phyloP scores from a whole-genome alignment of 2,329 filamentous ascomycete species.

The Neobulgaria alba region DNA sequence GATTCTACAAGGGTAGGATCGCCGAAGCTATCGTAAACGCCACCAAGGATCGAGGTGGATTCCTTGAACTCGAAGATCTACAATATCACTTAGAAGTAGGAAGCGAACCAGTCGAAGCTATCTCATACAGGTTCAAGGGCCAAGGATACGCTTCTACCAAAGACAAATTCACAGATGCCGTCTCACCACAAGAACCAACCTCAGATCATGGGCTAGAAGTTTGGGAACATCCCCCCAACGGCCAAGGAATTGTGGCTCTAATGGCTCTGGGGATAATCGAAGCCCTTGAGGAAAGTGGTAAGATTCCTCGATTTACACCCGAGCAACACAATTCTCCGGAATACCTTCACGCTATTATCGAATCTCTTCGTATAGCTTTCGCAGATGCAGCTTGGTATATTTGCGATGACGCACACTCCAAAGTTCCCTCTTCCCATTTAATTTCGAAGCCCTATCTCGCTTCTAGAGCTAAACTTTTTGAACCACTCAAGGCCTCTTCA shows the following conservation, averaged over 20 bases:
- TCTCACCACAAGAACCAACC: constrained; percentile 30
- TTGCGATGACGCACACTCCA: constrained; percentile 65
- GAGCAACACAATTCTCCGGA: constrained; percentile 73
- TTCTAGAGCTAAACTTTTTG: constrained; percentile 53
- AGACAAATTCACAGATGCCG: constrained; percentile 34
- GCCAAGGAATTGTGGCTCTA: constrained; percentile 88
- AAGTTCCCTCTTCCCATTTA: constrained; percentile 62
- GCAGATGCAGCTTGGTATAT: constrained; percentile 87
- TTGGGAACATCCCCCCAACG: constrained; percentile 96
- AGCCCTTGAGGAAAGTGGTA: constrained; percentile 66
- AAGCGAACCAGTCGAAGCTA: constrained; percentile 74
- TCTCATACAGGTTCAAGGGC: constrained; percentile 70
- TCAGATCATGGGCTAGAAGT: constrained; percentile 57
- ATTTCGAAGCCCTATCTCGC: constrained; percentile 68
- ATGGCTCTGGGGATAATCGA: constrained; percentile 92
- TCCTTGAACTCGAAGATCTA: constrained; percentile 71
- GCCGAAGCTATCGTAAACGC: constrained; percentile 76
- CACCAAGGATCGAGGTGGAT: constrained; percentile 65
- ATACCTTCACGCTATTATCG: constrained; percentile 81
- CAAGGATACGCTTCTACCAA: constrained; percentile 47
- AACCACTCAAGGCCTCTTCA: constrained; percentile 50
- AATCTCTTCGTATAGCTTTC: constrained; percentile 82
- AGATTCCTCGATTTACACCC: constrained; percentile 61
- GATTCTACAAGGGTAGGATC: constrained; percentile 82
- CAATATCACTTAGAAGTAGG: constrained; percentile 64